Base-by-base conservation (phyloP, 2,329 filamentous ascomycete genomes). In the Alternaria triticimaculans region DNA sequence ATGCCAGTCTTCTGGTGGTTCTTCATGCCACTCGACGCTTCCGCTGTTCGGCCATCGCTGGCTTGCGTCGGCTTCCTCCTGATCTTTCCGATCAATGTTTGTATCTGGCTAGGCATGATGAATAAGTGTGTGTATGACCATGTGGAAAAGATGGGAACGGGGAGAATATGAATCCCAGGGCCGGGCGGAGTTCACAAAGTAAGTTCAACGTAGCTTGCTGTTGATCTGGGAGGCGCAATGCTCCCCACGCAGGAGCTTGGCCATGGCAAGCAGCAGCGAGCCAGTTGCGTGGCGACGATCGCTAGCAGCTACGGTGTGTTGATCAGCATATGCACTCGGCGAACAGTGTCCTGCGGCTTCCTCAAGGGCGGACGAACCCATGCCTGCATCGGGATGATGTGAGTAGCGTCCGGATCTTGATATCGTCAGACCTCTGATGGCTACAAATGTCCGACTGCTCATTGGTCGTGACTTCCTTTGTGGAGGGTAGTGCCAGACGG, bases 1-100 rank as follows among this genome's bases (percentile, higher is more conserved):
- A 78, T 63, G 30, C 64, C 62, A 6, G 76, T 78, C 63, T 75
- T 76, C 50, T 74, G 54, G 60, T 60, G 53, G 26, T 56, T 67
- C 58, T 70, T 64, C 55, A 72, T 28, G 11, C 74, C 68, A 57
- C 68, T 73, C 25, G 70, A 58, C 12, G 65, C 70, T 57, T 76
- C 72, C 45, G 67, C 81, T 5, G 80, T 79, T 67, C 81, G 80
- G 43, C 83, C 82, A 78, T 86, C 84, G 50, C 84, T 82, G 43
- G 84, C 82, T 58, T 74, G 77, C 1, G 81, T 75, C 25, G 84
- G 83, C 74, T 84, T 84, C 62, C 79, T 79, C 65, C 79, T 81
- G 64, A 86, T 84, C 23, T 78, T 79, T 26, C 81, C 81, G 46
- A 86, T 69, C 20, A 85, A 69, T 9, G 78, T 77, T 62, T 80